Evolutionary conservation across 75 land plant species (phyloP).

Genomic region (Azolla pinnata): DNA sequence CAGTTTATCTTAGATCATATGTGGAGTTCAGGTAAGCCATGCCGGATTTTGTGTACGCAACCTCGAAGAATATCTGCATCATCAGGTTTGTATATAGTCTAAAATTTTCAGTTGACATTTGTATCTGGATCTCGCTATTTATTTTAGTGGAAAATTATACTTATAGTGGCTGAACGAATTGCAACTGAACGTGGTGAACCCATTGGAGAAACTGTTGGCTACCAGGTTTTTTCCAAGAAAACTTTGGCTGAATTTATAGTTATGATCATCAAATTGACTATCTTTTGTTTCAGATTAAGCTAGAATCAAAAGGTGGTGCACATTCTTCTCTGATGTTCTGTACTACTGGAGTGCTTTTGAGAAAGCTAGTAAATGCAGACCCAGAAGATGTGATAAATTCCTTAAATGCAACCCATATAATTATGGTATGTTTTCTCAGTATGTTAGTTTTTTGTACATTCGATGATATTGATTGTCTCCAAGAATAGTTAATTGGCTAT

Average conservation of each 20-base stretch:
- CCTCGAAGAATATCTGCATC: conserved; percentile 90
- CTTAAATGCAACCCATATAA: conserved; percentile 66
- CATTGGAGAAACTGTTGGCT: conserved; percentile 81
- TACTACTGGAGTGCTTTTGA: conserved; percentile 82
- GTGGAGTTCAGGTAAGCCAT: conserved; percentile 72
- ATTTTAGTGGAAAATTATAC: neutral
- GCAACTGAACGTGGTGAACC: conserved; percentile 80
- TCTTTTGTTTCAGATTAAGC: conserved; percentile 73
- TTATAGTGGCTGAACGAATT: conserved; percentile 84
- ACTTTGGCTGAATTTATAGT: no score
- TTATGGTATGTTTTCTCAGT: conserved; percentile 74
- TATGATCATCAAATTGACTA: no score
- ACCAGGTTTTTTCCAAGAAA: conserved; percentile 63
- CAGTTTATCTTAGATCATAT: conserved; percentile 75
- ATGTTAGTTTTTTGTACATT: no score
- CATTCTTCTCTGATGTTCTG: conserved; percentile 83
- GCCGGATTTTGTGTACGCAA: conserved; percentile 89
- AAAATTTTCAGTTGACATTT: neutral
- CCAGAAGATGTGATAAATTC: conserved; percentile 7
- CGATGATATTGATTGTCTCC: no score
- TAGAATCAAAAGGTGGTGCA: conserved; percentile 78
- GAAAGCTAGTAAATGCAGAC: conserved; percentile 48
- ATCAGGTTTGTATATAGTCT: conserved; percentile 47
- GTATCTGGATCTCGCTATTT: neutral
- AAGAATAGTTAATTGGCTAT: no score